Evolutionary conservation across 345 rosid species (phyloP), one percentile per base, ranked within the genome.

Genomic region (Eucalyptus victrix): DNA sequence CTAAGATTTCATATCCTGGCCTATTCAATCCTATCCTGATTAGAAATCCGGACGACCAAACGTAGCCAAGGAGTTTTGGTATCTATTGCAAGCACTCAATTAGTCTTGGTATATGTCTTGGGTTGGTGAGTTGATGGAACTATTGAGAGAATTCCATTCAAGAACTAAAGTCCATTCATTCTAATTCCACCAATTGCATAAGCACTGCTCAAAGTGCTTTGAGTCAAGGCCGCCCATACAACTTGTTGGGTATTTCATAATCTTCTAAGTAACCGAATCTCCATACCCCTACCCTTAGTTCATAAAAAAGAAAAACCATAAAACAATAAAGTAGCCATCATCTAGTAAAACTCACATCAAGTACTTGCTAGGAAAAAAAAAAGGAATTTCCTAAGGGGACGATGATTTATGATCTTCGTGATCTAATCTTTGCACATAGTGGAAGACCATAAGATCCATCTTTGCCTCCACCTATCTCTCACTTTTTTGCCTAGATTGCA

Each of bases 1-100:
- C 5, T 47, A 47, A 47, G 5, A 47, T 47, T 47, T 47, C 49
- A 47, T 47, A 47, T 47, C 1, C 0, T 12, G 2, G 2, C 12
- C 49, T 47, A 47, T 47, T 1, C 2, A 47, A 47, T 47, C 14
- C 0, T 47, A 47, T 47, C 14, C 2, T 47, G 5, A 47, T 47
- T 47, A 4, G 2, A 47, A 47, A 47, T 47, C 1, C 14, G 2
- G 49, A 47, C 2, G 49, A 47, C 49, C 5, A 47, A n/a, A 47
- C 49, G 2, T 47, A 47, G 49, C 5, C 26, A 6, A 76, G 6
- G n/a, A 18, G 23, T 69, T 69, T 34, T 17, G 6, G 23, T 34
- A 19, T 76, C 30, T 11, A 21, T 40, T n/a, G n/a, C 21, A 76
- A 37, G 28, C 26, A 76, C 28, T 37, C 45, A 76, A 10, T 11